phyloP scores from a whole-genome alignment of 2,329 filamentous ascomycete genomes.

The Venturiaceae sp. region DNA sequence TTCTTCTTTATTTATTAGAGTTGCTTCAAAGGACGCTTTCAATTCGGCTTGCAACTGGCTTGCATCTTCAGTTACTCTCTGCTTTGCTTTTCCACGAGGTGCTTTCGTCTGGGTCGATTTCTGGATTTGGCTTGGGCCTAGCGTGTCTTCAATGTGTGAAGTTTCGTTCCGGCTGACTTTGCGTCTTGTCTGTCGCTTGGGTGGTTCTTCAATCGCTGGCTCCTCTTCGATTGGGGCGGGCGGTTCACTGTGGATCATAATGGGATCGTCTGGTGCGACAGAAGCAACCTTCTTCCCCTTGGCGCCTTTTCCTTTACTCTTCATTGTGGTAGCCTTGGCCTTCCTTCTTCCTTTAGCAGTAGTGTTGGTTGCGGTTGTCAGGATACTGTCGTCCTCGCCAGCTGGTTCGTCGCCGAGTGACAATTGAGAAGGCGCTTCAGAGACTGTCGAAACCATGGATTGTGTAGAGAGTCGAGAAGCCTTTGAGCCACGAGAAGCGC shows the following conservation, averaged over 20 bases:
- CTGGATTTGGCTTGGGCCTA: background rate
- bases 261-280: slow-evolving; percentile 11
- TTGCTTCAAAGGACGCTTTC: slow-evolving; percentile 10
- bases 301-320: slow-evolving; percentile 13
- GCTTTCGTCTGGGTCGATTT: slow-evolving; percentile 7
- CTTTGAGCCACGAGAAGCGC: slow-evolving; percentile 46
- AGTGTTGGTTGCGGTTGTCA: slow-evolving; percentile 31
- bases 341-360: slow-evolving; percentile 40
- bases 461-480: slow-evolving; percentile 53
- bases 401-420: slow-evolving; percentile 31
- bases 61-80: slow-evolving; percentile 14
- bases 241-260: slow-evolving; percentile 18
- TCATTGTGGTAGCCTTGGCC: slow-evolving; percentile 21
- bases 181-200: slow-evolving; percentile 9
- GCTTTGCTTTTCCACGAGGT: slow-evolving; percentile 19
- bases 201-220: slow-evolving; percentile 8
- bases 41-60: slow-evolving; percentile 18
- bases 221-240: background rate
- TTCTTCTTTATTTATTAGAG: slow-evolving; percentile 6
- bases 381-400: slow-evolving; percentile 46
- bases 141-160: slow-evolving; percentile 6
- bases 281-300: slow-evolving; percentile 11
- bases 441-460: slow-evolving; percentile 32
- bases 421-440: slow-evolving; percentile 29
- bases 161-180: background rate